Percentiles rank a stretch among this genome's conserved stretches.
Conservation (phyloP, 768 basidiomycete species). For the Filobasidium floriforme region DNA sequence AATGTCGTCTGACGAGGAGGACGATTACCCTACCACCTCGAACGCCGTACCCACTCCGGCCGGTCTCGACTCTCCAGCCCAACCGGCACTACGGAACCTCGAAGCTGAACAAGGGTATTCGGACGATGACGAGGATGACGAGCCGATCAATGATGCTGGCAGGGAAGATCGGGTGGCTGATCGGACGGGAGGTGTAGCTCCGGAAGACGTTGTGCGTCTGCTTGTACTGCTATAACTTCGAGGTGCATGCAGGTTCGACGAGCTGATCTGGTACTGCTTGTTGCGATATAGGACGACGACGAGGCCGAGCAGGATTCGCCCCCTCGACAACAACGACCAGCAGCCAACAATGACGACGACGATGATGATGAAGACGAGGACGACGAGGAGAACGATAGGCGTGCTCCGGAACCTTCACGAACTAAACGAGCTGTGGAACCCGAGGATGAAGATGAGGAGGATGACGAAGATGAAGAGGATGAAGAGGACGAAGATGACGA, state of each 20-base stretch:
- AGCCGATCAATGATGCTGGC: slow-evolving; percentile 14
- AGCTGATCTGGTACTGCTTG: not conserved
- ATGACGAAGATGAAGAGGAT: slow-evolving; percentile 47
- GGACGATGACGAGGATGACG: slow-evolving; percentile 16
- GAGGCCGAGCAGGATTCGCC: slow-evolving; percentile 24
- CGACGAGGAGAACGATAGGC: slow-evolving; percentile 36
- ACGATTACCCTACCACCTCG: not conserved
- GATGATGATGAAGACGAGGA: slow-evolving; percentile 30
- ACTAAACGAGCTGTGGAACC: slow-evolving; percentile 16
- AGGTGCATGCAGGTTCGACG: not conserved
- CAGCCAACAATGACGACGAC: slow-evolving; percentile 26
- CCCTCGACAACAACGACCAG: slow-evolving; percentile 25
- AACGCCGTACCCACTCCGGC: not conserved
- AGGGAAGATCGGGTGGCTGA: slow-evolving; percentile 1
- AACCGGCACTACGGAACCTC: slow-evolving; percentile 8
- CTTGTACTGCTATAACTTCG: too few relatives aligned
- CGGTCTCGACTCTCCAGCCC: not conserved
- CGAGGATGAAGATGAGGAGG: slow-evolving; percentile 32
- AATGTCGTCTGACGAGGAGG: slow-evolving; percentile 8
- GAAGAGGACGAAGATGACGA: slow-evolving; percentile 34
- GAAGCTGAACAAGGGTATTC: slow-evolving; percentile 17
- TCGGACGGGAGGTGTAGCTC: slow-evolving; percentile 5
- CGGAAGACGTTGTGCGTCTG: not conserved
- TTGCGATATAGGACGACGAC: slow-evolving; percentile 14
- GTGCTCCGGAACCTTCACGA: not conserved